These are phyloP conservation scores for Trypanosoma cruzi DNA, from an alignment of 208 protist species.

Conservation along the genomic window DNA sequence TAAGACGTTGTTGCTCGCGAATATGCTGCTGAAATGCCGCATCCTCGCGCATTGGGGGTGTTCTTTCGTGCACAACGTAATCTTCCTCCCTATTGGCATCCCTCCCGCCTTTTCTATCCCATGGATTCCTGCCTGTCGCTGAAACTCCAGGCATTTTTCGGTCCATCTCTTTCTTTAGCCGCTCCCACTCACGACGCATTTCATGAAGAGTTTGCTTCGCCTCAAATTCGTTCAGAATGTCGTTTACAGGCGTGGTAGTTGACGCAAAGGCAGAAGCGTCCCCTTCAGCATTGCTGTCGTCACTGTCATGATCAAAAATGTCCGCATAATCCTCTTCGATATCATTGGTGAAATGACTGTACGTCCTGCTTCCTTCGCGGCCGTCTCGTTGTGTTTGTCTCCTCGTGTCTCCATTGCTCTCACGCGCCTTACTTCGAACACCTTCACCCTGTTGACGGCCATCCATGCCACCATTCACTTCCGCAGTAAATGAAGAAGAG, in stretches of 20 bases:
- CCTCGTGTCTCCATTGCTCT: not conserved
- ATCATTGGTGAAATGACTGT: not conserved
- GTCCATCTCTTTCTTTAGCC: slow-evolving; percentile 30
- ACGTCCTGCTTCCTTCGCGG: not conserved
- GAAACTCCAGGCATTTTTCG: slow-evolving; percentile 8
- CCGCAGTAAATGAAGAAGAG: slow-evolving; percentile 9
- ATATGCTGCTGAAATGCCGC: too few relatives aligned
- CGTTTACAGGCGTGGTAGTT: not conserved
- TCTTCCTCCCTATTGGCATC: slow-evolving; percentile 16
- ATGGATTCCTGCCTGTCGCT: not conserved
- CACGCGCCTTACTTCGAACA: slow-evolving; percentile 8
- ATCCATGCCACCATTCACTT: not conserved
- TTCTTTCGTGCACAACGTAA: slow-evolving; percentile 23
- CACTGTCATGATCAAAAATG: not conserved
- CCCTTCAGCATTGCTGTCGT: not conserved
- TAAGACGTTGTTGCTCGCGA: slow-evolving; percentile 15
- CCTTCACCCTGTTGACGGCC: not conserved
- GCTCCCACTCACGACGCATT: slow-evolving; percentile 32
- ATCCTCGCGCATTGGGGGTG: slow-evolving; percentile 3
- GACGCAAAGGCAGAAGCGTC: not conserved
- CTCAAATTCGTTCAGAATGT: slow-evolving; percentile 18
- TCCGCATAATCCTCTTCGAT: not conserved
- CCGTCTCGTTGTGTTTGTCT: not conserved
- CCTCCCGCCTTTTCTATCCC: not conserved
- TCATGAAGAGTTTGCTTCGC: slow-evolving; percentile 10